Evolutionary conservation across 169 alveolate species (phyloP).

Genomic region (Ichthyophthirius multifiliis): DNA sequence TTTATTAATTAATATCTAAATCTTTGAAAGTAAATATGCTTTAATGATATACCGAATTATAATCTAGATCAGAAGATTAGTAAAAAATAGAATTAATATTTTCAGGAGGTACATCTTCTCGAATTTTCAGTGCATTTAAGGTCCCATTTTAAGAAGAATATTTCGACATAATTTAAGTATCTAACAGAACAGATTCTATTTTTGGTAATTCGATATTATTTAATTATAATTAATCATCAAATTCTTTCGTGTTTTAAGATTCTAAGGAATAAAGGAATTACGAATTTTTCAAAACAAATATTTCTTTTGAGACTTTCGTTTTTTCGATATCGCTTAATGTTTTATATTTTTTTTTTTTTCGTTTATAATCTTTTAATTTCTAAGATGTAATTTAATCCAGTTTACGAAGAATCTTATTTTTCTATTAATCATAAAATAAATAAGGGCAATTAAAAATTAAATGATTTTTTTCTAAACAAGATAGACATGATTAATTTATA

Average conservation of each 20-base stretch:
- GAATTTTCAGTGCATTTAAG: not conserved
- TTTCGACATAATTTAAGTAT: too few relatives aligned
- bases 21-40: too few relatives aligned
- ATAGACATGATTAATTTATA: not conserved
- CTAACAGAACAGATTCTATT: constrained; percentile 7
- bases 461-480: constrained; percentile 2
- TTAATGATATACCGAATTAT: not conserved
- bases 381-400: not conserved
- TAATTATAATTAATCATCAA: not conserved
- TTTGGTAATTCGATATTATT: not conserved
- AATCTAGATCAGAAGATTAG: not conserved
- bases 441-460: not conserved
- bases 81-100: not conserved
- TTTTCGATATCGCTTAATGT: not conserved
- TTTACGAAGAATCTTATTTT: not conserved
- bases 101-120: not conserved
- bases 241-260: not conserved
- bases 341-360: not conserved
- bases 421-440: not conserved
- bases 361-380: not conserved
- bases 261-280: not conserved
- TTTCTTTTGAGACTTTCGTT: not conserved
- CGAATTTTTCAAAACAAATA: not conserved
- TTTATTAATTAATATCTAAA: too few relatives aligned
- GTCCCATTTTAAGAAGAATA: not conserved